A percentile compares a stretch with the other conserved stretches of the same genome.
Evolutionary conservation across 306 rosid species (phyloP).

Genomic region (Prinsepia uniflora): DNA sequence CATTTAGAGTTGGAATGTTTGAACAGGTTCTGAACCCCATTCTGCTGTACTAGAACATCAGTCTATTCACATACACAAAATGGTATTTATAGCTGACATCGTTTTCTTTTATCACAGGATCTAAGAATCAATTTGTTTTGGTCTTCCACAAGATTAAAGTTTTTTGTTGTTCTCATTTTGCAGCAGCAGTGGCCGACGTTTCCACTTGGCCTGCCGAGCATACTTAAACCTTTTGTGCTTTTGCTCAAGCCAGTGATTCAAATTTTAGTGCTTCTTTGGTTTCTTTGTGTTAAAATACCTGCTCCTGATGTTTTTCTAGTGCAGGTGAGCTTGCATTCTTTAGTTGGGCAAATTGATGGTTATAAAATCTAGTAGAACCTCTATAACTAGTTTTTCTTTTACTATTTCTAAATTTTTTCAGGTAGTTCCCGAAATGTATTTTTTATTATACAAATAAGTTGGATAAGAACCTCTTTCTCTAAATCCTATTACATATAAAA

Average conservation of each 20-base stretch:
- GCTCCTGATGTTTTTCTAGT: slow-evolving; percentile 81
- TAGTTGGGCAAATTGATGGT: background rate
- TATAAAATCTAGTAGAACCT: background rate
- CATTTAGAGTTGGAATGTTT: slow-evolving; percentile 18
- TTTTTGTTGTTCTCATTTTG: slow-evolving; percentile 10
- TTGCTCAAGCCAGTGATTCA: slow-evolving; percentile 79
- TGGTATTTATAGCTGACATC: slow-evolving; percentile 44
- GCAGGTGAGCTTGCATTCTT: slow-evolving; percentile 51
- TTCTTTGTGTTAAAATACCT: slow-evolving; percentile 63
- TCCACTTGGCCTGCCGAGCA: slow-evolving; percentile 48
- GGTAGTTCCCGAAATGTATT: background rate
- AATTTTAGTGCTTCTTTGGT: slow-evolving; percentile 76
- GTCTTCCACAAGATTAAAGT: background rate
- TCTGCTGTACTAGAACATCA: slow-evolving; percentile 58
- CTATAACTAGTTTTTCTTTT: slow-evolving; percentile 1
- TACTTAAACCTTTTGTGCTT: slow-evolving; percentile 59
- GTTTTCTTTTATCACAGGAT: slow-evolving; percentile 9
- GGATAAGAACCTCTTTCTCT: background rate
- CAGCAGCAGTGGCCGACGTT: slow-evolving; percentile 72
- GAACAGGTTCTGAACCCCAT: slow-evolving; percentile 85
- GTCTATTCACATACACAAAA: slow-evolving; percentile 64
- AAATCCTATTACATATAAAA: background rate
- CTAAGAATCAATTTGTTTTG: background rate
- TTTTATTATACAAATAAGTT: background rate
- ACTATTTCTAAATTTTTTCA: background rate